Evolutionary conservation across 257 asterid genomes (phyloP).

Genomic region (Ballota nigra): DNA sequence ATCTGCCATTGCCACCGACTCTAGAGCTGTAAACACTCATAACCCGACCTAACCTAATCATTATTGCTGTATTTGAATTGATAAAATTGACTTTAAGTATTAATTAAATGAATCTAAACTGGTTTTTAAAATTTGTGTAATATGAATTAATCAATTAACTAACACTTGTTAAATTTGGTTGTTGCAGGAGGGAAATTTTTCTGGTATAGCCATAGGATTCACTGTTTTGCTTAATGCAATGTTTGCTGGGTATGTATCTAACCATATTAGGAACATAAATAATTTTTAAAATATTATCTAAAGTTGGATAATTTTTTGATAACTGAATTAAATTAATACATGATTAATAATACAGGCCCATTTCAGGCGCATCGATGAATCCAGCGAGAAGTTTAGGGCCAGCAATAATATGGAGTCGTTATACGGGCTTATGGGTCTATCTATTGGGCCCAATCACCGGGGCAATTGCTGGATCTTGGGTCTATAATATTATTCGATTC

Average conservation of each 20-base stretch:
- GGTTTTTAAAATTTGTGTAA: background rate
- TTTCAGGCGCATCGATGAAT: slow-evolving; percentile 49
- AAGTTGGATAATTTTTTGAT: too few species aligned
- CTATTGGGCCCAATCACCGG: slow-evolving; percentile 40
- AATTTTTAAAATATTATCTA: too few species aligned
- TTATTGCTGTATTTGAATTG: background rate
- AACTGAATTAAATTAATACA: background rate
- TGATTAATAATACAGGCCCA: slow-evolving; percentile 25
- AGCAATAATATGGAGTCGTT: slow-evolving; percentile 33
- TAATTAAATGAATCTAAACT: background rate
- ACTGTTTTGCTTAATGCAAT: slow-evolving; percentile 79
- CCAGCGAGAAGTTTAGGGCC: slow-evolving; percentile 58
- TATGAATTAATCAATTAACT: background rate
- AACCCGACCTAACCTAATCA: too few species aligned
- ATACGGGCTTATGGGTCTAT: slow-evolving; percentile 37
- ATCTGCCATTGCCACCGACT: slow-evolving; percentile 86
- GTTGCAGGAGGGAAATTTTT: slow-evolving; percentile 83
- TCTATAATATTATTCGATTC: slow-evolving; percentile 23
- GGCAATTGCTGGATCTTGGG: slow-evolving; percentile 42
- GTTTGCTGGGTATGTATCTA: slow-evolving; percentile 80
- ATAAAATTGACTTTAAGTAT: background rate
- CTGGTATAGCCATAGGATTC: slow-evolving; percentile 90
- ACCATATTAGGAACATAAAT: too few species aligned
- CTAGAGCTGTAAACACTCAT: slow-evolving; percentile 65
- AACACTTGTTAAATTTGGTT: background rate